Base-by-base conservation (phyloP, 306 rosid genomes). In the Erythrophleum fordii region DNA sequence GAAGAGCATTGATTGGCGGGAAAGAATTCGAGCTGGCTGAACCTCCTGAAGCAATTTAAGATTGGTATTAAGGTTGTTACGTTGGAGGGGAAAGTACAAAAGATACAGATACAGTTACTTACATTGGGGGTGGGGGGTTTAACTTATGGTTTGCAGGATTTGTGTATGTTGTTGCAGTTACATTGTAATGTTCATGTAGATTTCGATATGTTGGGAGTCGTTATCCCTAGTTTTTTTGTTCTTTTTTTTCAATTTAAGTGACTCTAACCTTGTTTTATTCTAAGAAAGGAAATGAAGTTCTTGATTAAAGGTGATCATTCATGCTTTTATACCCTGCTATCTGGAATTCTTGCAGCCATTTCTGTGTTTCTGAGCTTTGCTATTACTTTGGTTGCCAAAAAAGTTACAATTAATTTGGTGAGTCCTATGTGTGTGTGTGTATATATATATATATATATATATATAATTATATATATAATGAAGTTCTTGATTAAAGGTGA, bases 1-100 rank as follows among this genome's bases (percentile, higher is more conserved):
- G 71, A 88, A 86, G 85, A 92, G 90, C 20, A 81, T 90, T 1
- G 92, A 92, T 80, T 90, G 97, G 97, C 85, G 87, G 88, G 97
- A 92, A 20, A 87, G 89, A 81, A 77, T 87, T 35, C 91, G 88
- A 77, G 82, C 91, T 44, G 77, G 86, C n/a, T 88, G 85, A 89
- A 72, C 5, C 45, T 83, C 28, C 46, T 81, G 69, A 74, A 75
- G 76, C 71, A 34, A 65, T 29, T 34, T 37, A 31, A 9, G 22
- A 64, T 73, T 80, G 70, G 84, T 59, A 13, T 16, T 53, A 68
- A 61, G 72, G 41, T 75, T 75, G 81, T 72, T 55, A 65, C 78
- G 58, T 74, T 41, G 79, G 82, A 52, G 80, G 78, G 77, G 45
- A 29, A 48, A 68, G 69, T 68, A 79, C 61, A 59, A 56, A 26